Evolutionary conservation across 768 basidiomycete species (phyloP).

Genomic region (Mycena sanguinolenta): DNA sequence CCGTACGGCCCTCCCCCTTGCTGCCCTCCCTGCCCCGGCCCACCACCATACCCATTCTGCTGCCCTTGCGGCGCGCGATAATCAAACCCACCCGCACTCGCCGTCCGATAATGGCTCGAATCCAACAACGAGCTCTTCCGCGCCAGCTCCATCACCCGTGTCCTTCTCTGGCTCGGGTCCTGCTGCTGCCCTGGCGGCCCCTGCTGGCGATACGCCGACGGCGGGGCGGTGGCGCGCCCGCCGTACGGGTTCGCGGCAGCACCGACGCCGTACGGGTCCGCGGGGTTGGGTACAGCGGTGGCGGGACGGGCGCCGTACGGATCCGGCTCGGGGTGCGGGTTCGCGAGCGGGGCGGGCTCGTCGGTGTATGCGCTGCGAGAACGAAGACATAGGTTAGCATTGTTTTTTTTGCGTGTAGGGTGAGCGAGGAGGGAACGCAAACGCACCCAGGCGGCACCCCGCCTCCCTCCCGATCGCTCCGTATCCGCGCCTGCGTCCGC

Average conservation of each 20-base stretch:
- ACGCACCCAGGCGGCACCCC: constrained; percentile 27
- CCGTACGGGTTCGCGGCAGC: background rate
- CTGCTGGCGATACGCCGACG: constrained; percentile 34
- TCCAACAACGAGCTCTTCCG: constrained; percentile 37
- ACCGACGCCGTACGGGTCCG: constrained; percentile 28
- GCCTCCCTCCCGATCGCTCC: constrained; percentile 55
- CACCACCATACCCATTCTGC: constrained; percentile 7
- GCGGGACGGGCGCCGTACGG: background rate
- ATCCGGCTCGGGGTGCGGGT: constrained; percentile 26
- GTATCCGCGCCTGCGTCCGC: constrained; percentile 78
- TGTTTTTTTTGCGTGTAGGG: background rate
- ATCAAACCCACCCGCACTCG: constrained; percentile 32
- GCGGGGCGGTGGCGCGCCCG: constrained; percentile 20
- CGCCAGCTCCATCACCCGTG: constrained; percentile 38
- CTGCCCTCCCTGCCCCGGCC: too few species aligned
- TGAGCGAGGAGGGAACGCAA: background rate
- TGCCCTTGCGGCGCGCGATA: constrained; percentile 10
- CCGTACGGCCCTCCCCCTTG: too few species aligned
- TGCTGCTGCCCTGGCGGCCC: too few species aligned
- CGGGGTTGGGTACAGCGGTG: background rate
- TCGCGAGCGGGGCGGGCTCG: constrained; percentile 17
- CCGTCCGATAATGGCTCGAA: constrained; percentile 10
- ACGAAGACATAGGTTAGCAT: background rate
- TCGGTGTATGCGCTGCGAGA: constrained; percentile 2
- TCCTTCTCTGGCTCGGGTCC: constrained; percentile 21